Base-by-base conservation (phyloP, 148 eudicot genomes). In the Fagopyrum tataricum region DNA sequence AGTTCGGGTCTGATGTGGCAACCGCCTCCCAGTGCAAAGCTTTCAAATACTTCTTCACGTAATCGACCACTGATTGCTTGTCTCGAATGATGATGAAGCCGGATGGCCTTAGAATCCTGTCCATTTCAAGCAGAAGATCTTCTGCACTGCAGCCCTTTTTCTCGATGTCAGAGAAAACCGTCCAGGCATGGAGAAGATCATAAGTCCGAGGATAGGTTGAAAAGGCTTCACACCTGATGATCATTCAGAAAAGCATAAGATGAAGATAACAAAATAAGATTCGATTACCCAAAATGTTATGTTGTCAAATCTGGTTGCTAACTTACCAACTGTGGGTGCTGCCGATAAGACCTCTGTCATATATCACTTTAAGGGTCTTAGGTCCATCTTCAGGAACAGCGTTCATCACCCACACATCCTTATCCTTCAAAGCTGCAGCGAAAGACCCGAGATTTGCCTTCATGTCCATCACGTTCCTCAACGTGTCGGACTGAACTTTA, bases 361-460 rank as follows among this genome's bases (percentile, higher is more conserved):
- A 92, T 31, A 96, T 77, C 47, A 92, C 47, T 88, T 96, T 96
- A 59, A 96, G 94, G 39, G 99, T 92, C 79, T 90, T 89, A n/a
- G 95, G 95, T 72, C 97, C 99, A 82, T 96, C 97, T 78, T 92
- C 96, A 61, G 96, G 86, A 76, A 92, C 96, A 73, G 85, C 90
- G 76, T 96, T 96, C 99, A 96, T 96, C 76, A 92, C 97, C 99
- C 99, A 96, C 46, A 92, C 94, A 76, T 88, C 89, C 83, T 90
- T 96, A 48, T 90, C 91, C 79, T 86, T 92, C 82, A 96, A 70
- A 67, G 99, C 92, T 82, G 97, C 99, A 73, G 92, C 99, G 78
- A 96, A 96, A 23, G 99, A 96, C 74, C 99, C 99, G 47, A 92
- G 53, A 77, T 92, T 76, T 67, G 99, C 97, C 77, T 96, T 96